These are phyloP conservation scores for Biancaea sappan DNA, from an alignment of 306 rosid genomes.

Conservation along the genomic window DNA sequence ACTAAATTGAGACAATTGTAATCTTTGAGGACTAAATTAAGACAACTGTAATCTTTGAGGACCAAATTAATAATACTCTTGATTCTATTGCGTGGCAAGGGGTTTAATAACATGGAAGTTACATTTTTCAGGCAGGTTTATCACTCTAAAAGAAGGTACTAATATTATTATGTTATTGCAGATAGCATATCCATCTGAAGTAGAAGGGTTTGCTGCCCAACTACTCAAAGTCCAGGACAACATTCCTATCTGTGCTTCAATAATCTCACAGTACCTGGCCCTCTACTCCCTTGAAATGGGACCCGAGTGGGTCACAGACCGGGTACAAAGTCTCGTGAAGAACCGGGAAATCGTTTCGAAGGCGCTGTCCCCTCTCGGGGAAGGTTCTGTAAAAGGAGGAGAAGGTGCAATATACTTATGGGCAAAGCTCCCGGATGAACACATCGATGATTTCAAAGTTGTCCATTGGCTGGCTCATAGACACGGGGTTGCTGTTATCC, in stretches of 20 bases:
- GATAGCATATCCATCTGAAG: constrained; percentile 98
- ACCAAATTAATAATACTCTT: no score
- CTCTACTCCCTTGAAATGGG: constrained; percentile 80
- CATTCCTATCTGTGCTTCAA: constrained; percentile 95
- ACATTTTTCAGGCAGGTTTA: background rate
- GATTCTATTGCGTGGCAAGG: no score
- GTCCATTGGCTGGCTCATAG: constrained; percentile 81
- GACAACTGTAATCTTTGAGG: no score
- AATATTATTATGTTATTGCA: constrained; percentile 40
- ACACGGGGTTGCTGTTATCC: constrained; percentile 88
- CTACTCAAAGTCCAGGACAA: constrained; percentile 98
- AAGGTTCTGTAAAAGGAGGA: constrained; percentile 87
- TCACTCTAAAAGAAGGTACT: background rate
- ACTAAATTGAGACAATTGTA: no score
- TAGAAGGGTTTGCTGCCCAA: constrained; percentile 64
- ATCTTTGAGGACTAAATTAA: no score
- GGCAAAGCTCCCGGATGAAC: constrained; percentile 86
- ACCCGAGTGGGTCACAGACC: constrained; percentile 73
- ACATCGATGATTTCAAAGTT: constrained; percentile 51
- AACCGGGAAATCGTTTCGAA: constrained; percentile 62
- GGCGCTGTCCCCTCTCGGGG: constrained; percentile 81
- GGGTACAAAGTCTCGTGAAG: constrained; percentile 64
- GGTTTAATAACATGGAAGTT: background rate
- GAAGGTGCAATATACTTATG: constrained; percentile 94
- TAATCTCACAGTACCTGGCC: constrained; percentile 87